Evolutionary conservation across 176 grass and related monocot genomes (phyloP), one percentile per base, ranked within the genome.

Genomic region (Cenchrus americanus): DNA sequence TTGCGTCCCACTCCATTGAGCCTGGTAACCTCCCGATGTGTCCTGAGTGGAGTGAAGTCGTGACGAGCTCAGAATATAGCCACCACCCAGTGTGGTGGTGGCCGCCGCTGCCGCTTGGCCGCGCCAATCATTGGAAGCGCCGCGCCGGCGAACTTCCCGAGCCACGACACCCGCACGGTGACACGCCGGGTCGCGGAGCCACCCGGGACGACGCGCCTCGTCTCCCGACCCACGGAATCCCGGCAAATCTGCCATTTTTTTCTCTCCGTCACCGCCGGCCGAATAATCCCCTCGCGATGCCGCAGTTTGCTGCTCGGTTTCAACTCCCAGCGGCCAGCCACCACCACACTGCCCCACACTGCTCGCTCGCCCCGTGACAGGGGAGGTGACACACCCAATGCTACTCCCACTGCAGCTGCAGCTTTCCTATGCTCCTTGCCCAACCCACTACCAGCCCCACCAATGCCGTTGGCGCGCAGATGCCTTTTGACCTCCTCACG

Each of bases 61-160:
- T 7, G 77, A 22, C 3, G 18, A 43, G 34, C 1, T 73, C 70
- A 52, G 48, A 34, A 53, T 34, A 11, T 6, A 53, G 73, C 73
- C 73, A 73, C 23, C 14, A 37, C 34, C 34, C 3, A 37, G 4
- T 37, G 34, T 37, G 34, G 34, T 34, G 32, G 32, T 0, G 3
- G 34, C 34, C 34, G 34, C 34, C 34, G 34, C 34, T 37, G 34
- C 34, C 34, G 34, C 34, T 37, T 2, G 34, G 34, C 54, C 5
- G 18, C 0, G 2, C 40, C 58, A 42, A 80, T 81, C 82, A 70
- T 85, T 62, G 71, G 71, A 74, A 77, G 63, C 14, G 18, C 83
- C 87, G 87, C 70, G 87, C 77, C 77, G 87, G 87, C 87, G 82
- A 76, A 13, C 77, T 76, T 62, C 87, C 82, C 87, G 6, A 81